Percentiles rank a stretch among this genome's conserved stretches.
Conservation (phyloP, 208 protist genomes). For the Leishmania aethiopica region DNA sequence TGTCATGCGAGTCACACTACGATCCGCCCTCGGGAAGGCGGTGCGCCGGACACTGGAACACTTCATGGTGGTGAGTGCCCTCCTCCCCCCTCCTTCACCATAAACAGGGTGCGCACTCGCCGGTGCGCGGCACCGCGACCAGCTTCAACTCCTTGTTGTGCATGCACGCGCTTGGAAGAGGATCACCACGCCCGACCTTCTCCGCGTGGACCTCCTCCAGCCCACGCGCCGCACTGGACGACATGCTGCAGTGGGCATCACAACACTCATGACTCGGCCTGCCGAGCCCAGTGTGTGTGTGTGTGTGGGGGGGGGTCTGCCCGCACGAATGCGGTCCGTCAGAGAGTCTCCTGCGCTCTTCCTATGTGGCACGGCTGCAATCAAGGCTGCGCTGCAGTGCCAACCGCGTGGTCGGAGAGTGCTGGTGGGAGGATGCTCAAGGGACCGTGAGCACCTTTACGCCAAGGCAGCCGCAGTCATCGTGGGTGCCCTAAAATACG, state of each 20-base stretch:
- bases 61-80: neutral
- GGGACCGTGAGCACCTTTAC: neutral
- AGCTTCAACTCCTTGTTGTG: too few relatives aligned
- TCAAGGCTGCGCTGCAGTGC: neutral
- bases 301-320: neutral
- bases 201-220: neutral
- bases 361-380: neutral
- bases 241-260: too few relatives aligned
- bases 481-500: neutral
- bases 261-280: neutral
- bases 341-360: neutral
- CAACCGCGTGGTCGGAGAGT: neutral
- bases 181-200: too few relatives aligned
- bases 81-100: too few relatives aligned
- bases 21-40: neutral
- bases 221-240: too few relatives aligned
- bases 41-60: neutral
- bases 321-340: neutral
- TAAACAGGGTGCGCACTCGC: too few relatives aligned
- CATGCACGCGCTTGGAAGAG: too few relatives aligned
- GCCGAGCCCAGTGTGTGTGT: too few relatives aligned
- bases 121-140: too few relatives aligned
- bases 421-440: too few relatives aligned
- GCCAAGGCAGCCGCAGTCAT: neutral
- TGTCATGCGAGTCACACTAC: neutral